These are phyloP conservation scores for Rhizophagus sp. DNA, from an alignment of 192 early-diverging fungal genomes.

Conservation along the genomic window DNA sequence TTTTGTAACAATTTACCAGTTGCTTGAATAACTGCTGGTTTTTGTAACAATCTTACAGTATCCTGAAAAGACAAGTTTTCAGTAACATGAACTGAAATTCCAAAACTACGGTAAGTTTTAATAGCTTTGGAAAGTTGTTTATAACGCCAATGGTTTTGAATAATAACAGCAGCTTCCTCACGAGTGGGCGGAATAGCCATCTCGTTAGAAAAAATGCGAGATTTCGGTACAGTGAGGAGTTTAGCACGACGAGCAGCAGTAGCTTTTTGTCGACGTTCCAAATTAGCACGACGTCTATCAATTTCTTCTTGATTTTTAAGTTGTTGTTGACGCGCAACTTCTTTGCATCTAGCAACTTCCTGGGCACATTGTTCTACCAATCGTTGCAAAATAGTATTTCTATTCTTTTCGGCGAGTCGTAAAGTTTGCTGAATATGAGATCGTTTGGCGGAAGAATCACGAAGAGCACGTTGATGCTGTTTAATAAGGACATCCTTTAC, in stretches of 20 bases:
- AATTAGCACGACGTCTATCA: conserved; percentile 25
- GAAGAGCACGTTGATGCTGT: conserved; percentile 23
- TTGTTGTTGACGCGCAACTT: conserved; percentile 33
- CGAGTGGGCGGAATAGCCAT: not conserved
- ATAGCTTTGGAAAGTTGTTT: not conserved
- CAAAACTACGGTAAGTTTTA: conserved; percentile 19
- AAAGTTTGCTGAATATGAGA: conserved; percentile 30
- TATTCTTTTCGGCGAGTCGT: conserved; percentile 26
- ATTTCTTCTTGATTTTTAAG: conserved; percentile 32
- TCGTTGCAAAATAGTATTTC: conserved; percentile 27
- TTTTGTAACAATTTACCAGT: conserved; percentile 40
- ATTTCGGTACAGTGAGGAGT: conserved; percentile 21
- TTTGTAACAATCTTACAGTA: conserved; percentile 13
- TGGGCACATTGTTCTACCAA: conserved; percentile 29
- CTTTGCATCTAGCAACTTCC: conserved; percentile 33
- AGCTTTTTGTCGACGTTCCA: conserved; percentile 26
- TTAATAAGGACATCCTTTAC: conserved; percentile 29
- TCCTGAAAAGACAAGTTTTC: conserved; percentile 13
- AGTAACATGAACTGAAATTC: not conserved
- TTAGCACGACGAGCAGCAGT: conserved; percentile 29
- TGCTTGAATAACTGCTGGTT: conserved; percentile 40
- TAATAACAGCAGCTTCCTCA: conserved; percentile 25
- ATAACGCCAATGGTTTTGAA: conserved; percentile 28
- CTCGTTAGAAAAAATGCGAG: not conserved
- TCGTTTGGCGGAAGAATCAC: conserved; percentile 25